phyloP scores from a whole-genome alignment of 1,284 basidiomycete genomes.

The Polyporus tsugae region DNA sequence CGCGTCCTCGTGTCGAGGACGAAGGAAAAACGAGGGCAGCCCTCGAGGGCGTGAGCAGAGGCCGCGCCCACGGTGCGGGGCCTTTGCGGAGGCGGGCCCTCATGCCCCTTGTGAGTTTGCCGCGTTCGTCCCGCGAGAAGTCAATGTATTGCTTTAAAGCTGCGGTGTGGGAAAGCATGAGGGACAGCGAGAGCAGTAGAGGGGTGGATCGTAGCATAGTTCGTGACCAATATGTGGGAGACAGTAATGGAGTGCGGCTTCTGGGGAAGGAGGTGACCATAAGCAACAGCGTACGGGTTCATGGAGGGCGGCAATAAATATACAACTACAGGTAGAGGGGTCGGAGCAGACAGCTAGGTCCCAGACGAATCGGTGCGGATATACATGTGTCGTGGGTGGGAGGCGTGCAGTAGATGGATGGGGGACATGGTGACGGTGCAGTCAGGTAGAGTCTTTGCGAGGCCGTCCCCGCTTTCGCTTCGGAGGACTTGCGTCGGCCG shows the following conservation, averaged over 20 bases:
- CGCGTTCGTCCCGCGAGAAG: slow-evolving; percentile 20
- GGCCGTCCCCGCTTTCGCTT: slow-evolving; percentile 80
- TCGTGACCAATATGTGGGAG: slow-evolving; percentile 14
- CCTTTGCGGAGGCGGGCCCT: slow-evolving; percentile 24
- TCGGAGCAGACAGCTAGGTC: not conserved
- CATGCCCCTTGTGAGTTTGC: slow-evolving; percentile 23
- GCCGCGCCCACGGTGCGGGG: slow-evolving; percentile 31
- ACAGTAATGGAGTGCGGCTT: slow-evolving; percentile 12
- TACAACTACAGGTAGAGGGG: slow-evolving; percentile 24
- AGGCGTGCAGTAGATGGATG: not conserved
- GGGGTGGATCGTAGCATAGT: slow-evolving; percentile 28
- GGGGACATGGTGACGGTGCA: slow-evolving; percentile 12
- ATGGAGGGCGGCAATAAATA: slow-evolving; percentile 27
- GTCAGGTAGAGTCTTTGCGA: slow-evolving; percentile 57
- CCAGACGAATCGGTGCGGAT: slow-evolving; percentile 5
- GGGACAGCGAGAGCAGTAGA: slow-evolving; percentile 22
- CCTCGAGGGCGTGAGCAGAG: slow-evolving; percentile 23
- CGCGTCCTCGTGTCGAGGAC: slow-evolving; percentile 10
- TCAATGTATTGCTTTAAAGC: slow-evolving; percentile 25
- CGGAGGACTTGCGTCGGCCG: slow-evolving; percentile 38
- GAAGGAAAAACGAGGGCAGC: slow-evolving; percentile 8
- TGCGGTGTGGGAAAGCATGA: slow-evolving; percentile 30
- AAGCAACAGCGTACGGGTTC: slow-evolving; percentile 27
- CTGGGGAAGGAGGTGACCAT: slow-evolving; percentile 21
- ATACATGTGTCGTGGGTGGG: slow-evolving; percentile 1